These are phyloP conservation scores for Chloris gayana DNA, from an alignment of 176 grass and related monocot genomes.

Conservation along the genomic window DNA sequence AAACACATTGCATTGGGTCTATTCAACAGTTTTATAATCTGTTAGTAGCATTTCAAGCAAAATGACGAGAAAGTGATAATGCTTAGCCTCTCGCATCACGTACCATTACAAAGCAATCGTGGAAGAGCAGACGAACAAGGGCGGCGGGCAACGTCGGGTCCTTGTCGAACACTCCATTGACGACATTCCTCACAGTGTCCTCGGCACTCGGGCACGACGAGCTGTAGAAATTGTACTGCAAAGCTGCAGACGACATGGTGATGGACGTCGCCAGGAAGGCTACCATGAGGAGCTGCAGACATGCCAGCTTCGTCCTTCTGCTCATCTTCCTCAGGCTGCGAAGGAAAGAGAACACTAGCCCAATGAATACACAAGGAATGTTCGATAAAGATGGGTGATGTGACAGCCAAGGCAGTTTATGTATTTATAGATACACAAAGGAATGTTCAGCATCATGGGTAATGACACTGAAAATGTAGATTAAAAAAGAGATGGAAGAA, in stretches of 20 bases:
- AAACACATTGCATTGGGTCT: too few species aligned
- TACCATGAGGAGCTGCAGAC: conserved; percentile 26
- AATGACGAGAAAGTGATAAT: not conserved
- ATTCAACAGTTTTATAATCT: too few species aligned
- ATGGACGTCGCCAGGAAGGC: conserved; percentile 14
- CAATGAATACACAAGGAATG: not conserved
- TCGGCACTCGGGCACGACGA: conserved; percentile 44
- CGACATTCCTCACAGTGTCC: conserved; percentile 36
- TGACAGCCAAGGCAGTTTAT: not conserved
- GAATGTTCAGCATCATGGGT: not conserved
- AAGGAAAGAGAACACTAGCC: not conserved
- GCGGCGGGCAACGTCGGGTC: conserved; percentile 33
- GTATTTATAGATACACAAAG: conserved; percentile 27
- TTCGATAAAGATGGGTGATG: not conserved
- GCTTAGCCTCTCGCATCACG: not conserved
- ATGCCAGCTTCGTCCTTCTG: not conserved
- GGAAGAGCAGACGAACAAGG: conserved; percentile 52
- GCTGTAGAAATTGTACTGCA: conserved; percentile 46
- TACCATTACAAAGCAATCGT: conserved; percentile 64
- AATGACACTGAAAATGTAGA: not conserved
- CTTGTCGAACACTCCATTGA: not conserved
- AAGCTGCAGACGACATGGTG: conserved; percentile 23
- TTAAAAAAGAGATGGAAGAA: conserved; percentile 17
- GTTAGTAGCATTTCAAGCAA: too few species aligned
- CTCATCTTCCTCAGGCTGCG: not conserved